Base-by-base conservation (phyloP, 768 basidiomycete genomes). In the Lactarius quietus region DNA sequence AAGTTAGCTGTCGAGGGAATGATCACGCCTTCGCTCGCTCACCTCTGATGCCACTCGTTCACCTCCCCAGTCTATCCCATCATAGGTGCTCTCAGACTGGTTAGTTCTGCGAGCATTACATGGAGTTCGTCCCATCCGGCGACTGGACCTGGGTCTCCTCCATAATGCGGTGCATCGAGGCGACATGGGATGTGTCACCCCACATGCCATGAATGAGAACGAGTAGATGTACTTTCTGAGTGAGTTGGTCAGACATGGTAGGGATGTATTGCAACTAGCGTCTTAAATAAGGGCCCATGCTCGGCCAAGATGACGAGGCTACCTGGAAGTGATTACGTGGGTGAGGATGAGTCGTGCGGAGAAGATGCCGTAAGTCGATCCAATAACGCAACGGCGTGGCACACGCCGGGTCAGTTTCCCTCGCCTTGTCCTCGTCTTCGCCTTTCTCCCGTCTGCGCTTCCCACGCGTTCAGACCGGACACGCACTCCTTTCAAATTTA, bases 31-130 rank as follows among this genome's bases (percentile, higher is more conserved):
- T 33, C 3, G 33, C 33, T 8, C 2, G 70, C 79, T 39, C 58
- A 91, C 92, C 84, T 95, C 93, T 66, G 86, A 78, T 4, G 90
- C 85, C 39, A 93, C 85, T 36, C 93, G 80, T 75, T 93, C 90
- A 41, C 86, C 89, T 64, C 90, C 87, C 84, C 90, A 90, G 72
- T 93, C 92, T 28, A 93, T 84, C 1, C 92, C 91, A 68, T 93
- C 92, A 69, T 92, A 93, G 1, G 90, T 92, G 12, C 81, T 82
- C 33, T 85, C 82, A 35, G 85, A 85, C 20, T 78, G 72, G 72
- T 92, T 90, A 3, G 87, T 83, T 89, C 77, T 3, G 90, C 83
- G 0, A 85, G 72, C n/a, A 92, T 74, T 31, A 90, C 79, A 39
- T 84, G 83, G 6, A 94, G 79, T 63, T 79, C n/a, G 77, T 74